These are phyloP conservation scores for Angophora floribunda DNA, from an alignment of 345 rosid genomes.

Conservation along the genomic window DNA sequence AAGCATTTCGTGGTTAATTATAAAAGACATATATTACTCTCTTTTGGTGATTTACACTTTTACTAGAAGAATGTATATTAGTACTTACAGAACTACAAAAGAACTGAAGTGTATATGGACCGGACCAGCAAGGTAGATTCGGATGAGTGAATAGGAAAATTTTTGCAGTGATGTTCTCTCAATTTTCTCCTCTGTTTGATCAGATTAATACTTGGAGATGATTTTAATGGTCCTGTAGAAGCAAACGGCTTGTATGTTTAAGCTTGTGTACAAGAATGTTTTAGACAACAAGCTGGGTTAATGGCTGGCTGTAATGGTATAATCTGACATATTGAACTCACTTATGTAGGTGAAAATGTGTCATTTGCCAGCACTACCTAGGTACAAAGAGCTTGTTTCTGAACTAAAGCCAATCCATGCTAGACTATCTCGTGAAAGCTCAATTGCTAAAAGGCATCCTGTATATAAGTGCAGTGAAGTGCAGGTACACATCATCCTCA, in stretches of 20 bases:
- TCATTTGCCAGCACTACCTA: constrained; percentile 60
- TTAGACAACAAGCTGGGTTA: background rate
- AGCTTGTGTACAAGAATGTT: background rate
- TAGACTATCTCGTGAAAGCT: constrained; percentile 44
- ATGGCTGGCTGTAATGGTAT: background rate
- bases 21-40: background rate
- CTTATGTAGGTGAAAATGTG: constrained; percentile 42
- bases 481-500: constrained; percentile 37
- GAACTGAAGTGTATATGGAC: background rate
- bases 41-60: background rate
- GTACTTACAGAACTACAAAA: background rate
- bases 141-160: background rate
- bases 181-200: background rate
- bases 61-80: background rate
- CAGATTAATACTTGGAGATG: background rate
- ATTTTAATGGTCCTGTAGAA: background rate
- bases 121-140: background rate
- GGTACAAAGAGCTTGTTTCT: constrained; percentile 54
- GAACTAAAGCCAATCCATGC: constrained; percentile 71
- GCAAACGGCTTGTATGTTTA: background rate
- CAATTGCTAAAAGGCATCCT: constrained; percentile 63
- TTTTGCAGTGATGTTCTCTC: background rate
- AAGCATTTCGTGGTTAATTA: background rate
- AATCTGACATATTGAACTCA: background rate
- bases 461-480: constrained; percentile 73